These are phyloP conservation scores for Citeromyces hawaiiensis DNA, from an alignment of 1,139 yeast genomes.

Conservation along the genomic window DNA sequence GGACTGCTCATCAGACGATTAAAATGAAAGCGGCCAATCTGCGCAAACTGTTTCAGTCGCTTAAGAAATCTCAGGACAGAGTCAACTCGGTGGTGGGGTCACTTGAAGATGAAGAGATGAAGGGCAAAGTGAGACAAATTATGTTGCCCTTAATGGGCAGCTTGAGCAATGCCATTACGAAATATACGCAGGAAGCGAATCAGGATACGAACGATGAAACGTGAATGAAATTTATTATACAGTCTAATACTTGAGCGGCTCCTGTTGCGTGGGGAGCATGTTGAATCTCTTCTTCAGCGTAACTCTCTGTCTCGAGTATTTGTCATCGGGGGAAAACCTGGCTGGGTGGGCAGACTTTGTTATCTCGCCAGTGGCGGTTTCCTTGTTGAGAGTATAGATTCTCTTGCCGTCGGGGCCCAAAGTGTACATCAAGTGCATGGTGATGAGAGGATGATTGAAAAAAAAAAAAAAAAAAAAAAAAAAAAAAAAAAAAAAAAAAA, in stretches of 20 bases:
- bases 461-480: background rate
- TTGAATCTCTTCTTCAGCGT: slow-evolving; percentile 92
- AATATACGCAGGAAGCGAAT: slow-evolving; percentile 16
- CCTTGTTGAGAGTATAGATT: slow-evolving; percentile 80
- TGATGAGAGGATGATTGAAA: background rate
- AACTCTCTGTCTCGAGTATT: slow-evolving; percentile 97
- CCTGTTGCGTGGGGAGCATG: slow-evolving; percentile 75
- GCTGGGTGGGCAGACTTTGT: slow-evolving; percentile 99
- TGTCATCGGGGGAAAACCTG: slow-evolving; percentile 98
- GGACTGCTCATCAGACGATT: slow-evolving; percentile 20
- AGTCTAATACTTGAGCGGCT: slow-evolving; percentile 2
- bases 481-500: background rate
- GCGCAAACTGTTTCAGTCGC: slow-evolving; percentile 26
- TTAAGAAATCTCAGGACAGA: slow-evolving; percentile 32
- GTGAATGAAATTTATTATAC: slow-evolving; percentile 5
- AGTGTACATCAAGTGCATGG: slow-evolving; percentile 98
- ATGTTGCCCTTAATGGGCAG: slow-evolving; percentile 24
- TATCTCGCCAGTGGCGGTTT: slow-evolving; percentile 76
- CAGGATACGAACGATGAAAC: slow-evolving; percentile 2
- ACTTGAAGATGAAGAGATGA: slow-evolving; percentile 14
- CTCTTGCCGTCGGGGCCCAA: slow-evolving; percentile 91
- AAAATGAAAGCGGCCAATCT: slow-evolving; percentile 7
- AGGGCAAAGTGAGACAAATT: slow-evolving; percentile 15
- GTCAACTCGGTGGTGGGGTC: slow-evolving; percentile 21
- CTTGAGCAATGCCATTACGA: slow-evolving; percentile 22